A percentile compares a stretch with the other conserved stretches of the same genome.
Conservation (phyloP, 177 flowering plant genomes). For the Vitis hybrid region DNA sequence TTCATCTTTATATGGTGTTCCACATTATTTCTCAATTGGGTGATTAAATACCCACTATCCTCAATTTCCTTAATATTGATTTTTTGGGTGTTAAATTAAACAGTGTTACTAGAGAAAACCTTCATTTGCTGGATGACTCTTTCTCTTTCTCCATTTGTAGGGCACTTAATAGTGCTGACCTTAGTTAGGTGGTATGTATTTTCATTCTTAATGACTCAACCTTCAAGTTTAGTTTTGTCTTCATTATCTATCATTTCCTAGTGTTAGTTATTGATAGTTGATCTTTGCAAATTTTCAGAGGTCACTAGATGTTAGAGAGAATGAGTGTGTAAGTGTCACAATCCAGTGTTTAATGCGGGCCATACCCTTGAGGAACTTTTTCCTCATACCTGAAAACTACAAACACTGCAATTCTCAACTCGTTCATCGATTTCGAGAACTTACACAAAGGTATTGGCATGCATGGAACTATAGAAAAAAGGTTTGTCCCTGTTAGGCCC, state of each 20-base stretch:
- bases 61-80: too few relatives aligned
- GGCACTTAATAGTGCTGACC: too few relatives aligned
- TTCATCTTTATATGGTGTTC: too few relatives aligned
- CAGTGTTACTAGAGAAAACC: too few relatives aligned
- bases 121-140: too few relatives aligned
- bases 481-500: constrained; percentile 33
- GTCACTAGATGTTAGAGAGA: constrained; percentile 85
- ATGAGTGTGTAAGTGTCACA: constrained; percentile 93
- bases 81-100: too few relatives aligned
- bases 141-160: too few relatives aligned
- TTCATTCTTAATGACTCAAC: neutral
- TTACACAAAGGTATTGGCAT: constrained; percentile 93
- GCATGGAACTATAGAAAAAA: constrained; percentile 93
- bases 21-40: too few relatives aligned
- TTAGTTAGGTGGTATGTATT: constrained; percentile 22
- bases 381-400: constrained; percentile 85
- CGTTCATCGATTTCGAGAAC: constrained; percentile 95
- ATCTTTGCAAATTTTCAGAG: constrained; percentile 48
- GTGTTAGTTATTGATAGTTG: neutral
- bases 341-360: constrained; percentile 96
- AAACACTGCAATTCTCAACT: constrained; percentile 79
- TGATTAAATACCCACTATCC: too few relatives aligned
- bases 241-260: too few relatives aligned
- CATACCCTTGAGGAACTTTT: constrained; percentile 93
- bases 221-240: too few relatives aligned